Percentiles rank a stretch among this genome's conserved stretches.
These are phyloP conservation scores for Apiospora saccharicola DNA, from an alignment of 2,329 filamentous ascomycete species.

Conservation along the genomic window DNA sequence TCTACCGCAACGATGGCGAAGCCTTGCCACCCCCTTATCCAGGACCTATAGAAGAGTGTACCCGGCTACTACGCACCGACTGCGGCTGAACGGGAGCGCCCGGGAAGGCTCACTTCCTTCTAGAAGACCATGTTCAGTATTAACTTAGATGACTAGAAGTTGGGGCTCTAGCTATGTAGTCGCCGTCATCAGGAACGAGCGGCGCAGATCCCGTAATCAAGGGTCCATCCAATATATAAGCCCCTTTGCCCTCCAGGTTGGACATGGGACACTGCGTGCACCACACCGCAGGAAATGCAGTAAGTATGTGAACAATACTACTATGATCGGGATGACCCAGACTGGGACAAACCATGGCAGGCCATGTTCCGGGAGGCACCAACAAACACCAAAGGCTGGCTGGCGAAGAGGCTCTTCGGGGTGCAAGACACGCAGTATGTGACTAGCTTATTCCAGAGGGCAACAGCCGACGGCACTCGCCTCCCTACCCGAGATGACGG, in stretches of 20 bases:
- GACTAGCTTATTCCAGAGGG: neutral
- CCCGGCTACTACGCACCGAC: neutral
- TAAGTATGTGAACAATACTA: neutral
- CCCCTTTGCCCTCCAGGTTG: neutral
- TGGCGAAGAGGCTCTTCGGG: neutral
- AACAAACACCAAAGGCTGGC: neutral
- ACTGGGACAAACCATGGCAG: neutral
- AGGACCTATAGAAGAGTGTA: neutral
- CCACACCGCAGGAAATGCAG: neutral
- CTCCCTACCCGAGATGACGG: slow-evolving; percentile 1
- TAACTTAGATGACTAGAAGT: neutral
- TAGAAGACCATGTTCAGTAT: neutral
- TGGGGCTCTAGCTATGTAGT: neutral
- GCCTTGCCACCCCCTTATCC: neutral
- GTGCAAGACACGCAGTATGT: neutral
- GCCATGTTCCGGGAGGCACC: neutral
- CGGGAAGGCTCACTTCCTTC: neutral
- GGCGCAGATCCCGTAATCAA: neutral
- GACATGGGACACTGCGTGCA: neutral
- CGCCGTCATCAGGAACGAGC: neutral
- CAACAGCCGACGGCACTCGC: neutral
- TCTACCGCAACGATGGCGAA: neutral
- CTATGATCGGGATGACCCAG: neutral
- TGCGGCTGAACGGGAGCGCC: neutral
- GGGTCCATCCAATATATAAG: neutral